phyloP scores from a whole-genome alignment of 805 yeast species.

The Yarrowia alimentaria region DNA sequence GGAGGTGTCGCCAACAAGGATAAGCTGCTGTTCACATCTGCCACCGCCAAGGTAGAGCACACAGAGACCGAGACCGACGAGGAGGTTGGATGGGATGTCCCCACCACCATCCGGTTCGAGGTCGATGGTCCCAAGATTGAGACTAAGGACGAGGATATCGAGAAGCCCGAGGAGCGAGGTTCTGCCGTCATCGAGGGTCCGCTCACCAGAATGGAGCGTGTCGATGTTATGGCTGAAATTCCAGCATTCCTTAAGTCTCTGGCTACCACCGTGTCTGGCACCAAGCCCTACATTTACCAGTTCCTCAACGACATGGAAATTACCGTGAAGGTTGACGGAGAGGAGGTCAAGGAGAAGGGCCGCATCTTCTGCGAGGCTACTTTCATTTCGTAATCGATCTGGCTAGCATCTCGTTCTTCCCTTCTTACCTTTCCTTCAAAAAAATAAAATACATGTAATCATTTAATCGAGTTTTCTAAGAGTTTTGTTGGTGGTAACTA shows the following conservation, averaged over 20 bases:
- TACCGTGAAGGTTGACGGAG: conserved; percentile 45
- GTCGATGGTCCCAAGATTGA: conserved; percentile 51
- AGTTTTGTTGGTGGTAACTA: no score
- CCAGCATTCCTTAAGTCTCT: conserved; percentile 92
- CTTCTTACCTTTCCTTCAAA: no score
- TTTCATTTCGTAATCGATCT: conserved; percentile 57
- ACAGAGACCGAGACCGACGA: conserved; percentile 53
- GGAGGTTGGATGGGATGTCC: conserved; percentile 90
- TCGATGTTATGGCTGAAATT: conserved; percentile 96
- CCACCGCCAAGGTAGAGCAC: conserved; percentile 65
- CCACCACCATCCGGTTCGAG: conserved; percentile 62
- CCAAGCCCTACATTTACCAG: conserved; percentile 96
- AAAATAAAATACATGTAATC: not conserved
- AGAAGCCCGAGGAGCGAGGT: conserved; percentile 38
- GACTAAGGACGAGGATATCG: conserved; percentile 45
- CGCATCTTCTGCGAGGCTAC: conserved; percentile 76
- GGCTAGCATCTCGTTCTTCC: no score
- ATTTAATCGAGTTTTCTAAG: no score
- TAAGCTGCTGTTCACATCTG: conserved; percentile 62
- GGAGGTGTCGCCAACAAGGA: conserved; percentile 70
- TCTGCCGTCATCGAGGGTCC: conserved; percentile 58
- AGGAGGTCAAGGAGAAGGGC: conserved; percentile 54
- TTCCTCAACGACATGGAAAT: conserved; percentile 65
- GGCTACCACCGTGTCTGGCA: conserved; percentile 91
- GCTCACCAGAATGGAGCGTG: conserved; percentile 71